These are phyloP conservation scores for Fusarium decemcellulare DNA, from an alignment of 2,329 filamentous ascomycete genomes.

Conservation along the genomic window DNA sequence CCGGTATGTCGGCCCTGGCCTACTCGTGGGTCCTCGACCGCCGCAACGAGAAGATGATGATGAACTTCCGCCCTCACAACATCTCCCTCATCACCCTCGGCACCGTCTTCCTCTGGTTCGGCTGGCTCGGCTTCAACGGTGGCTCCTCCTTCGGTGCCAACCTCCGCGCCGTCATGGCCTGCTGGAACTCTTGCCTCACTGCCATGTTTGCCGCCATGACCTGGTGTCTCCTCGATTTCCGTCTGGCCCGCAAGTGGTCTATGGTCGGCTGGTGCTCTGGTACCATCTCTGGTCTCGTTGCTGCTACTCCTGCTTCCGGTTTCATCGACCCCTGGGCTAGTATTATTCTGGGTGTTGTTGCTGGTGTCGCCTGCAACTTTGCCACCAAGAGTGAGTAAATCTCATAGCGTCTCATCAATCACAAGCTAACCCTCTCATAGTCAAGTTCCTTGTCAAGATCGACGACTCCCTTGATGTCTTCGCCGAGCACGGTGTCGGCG, in stretches of 20 bases:
- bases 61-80: slow-evolving; percentile 99
- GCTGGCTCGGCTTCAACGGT: slow-evolving; percentile 99
- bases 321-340: slow-evolving; percentile 78
- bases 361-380: slow-evolving; percentile 78
- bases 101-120: slow-evolving; percentile 97
- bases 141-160: slow-evolving; percentile 95
- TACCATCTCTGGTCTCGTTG: slow-evolving; percentile 78
- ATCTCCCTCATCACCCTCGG: slow-evolving; percentile 97
- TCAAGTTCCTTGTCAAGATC: slow-evolving; percentile 74
- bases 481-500: slow-evolving; percentile 79
- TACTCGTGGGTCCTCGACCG: slow-evolving; percentile 97
- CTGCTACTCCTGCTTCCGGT: slow-evolving; percentile 78
- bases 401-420: background rate
- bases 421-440: slow-evolving; percentile 46
- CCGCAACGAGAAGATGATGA: slow-evolving; percentile 99
- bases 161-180: slow-evolving; percentile 93
- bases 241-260: slow-evolving; percentile 93
- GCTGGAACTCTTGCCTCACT: slow-evolving; percentile 97
- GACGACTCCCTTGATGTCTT: slow-evolving; percentile 82
- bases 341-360: slow-evolving; percentile 75
- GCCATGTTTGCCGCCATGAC: slow-evolving; percentile 93
- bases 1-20: slow-evolving; percentile 91
- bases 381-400: slow-evolving; percentile 67
- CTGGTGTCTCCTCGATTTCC: slow-evolving; percentile 97
- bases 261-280: slow-evolving; percentile 83